phyloP scores from a whole-genome alignment of 192 early-diverging fungal genomes.

The Podila epigama region DNA sequence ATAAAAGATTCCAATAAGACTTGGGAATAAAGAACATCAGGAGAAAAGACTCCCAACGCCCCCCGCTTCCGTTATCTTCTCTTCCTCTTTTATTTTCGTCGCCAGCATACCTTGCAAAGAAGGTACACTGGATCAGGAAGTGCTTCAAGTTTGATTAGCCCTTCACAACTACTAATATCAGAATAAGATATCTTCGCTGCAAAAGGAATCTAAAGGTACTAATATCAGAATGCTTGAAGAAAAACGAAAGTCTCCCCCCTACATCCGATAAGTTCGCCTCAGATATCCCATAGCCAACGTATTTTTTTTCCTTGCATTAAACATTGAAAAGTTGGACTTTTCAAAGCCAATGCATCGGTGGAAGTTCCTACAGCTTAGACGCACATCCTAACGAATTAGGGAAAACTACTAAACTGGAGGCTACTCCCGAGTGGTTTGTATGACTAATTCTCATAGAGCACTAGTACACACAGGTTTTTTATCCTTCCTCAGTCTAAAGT shows the following conservation, averaged over 20 bases:
- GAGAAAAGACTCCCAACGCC: too few relatives aligned
- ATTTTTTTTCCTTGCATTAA: slow-evolving; percentile 16
- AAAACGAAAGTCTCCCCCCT: neutral
- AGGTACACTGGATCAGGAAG: neutral
- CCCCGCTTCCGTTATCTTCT: neutral
- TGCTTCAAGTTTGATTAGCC: slow-evolving; percentile 1
- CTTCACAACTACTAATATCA: neutral
- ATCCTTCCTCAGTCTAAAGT: slow-evolving; percentile 4
- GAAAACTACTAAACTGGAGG: neutral
- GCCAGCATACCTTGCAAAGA: neutral
- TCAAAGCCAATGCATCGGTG: slow-evolving; percentile 17
- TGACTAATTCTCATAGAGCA: slow-evolving; percentile 19
- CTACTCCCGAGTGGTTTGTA: slow-evolving; percentile 24
- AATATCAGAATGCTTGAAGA: neutral
- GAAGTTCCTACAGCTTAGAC: slow-evolving; percentile 20
- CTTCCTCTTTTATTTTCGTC: slow-evolving; percentile 1
- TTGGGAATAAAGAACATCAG: neutral
- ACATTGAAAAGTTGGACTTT: slow-evolving; percentile 24
- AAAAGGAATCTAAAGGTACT: too few relatives aligned
- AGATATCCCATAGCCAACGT: slow-evolving; percentile 31
- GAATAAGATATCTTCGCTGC: too few relatives aligned
- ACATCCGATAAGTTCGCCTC: neutral
- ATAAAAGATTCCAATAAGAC: neutral
- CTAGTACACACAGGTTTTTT: slow-evolving; percentile 21
- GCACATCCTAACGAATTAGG: slow-evolving; percentile 1